phyloP scores from a whole-genome alignment of 495 filamentous ascomycete genomes.

The Penicillium salamii region DNA sequence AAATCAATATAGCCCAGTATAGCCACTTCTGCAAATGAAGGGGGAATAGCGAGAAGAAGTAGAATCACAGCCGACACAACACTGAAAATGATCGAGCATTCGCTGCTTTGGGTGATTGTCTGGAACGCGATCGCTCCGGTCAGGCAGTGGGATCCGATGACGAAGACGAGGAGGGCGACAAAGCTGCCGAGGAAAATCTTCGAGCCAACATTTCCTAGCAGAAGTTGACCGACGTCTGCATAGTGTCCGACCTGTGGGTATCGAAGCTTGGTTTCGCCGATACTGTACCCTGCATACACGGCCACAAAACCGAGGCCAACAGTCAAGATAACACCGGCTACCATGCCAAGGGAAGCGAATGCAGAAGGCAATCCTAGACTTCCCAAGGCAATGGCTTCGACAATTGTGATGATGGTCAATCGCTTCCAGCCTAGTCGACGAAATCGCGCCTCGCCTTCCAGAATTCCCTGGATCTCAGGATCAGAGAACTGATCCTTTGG shows the following conservation, averaged over 20 bases:
- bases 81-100: constrained; percentile 61
- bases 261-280: constrained; percentile 64
- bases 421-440: constrained; percentile 32
- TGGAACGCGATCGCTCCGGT: constrained; percentile 66
- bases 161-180: constrained; percentile 59
- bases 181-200: constrained; percentile 58
- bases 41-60: constrained; percentile 57
- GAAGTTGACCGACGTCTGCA: constrained; percentile 60
- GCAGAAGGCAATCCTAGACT: constrained; percentile 53
- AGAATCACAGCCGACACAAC: constrained; percentile 58
- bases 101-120: constrained; percentile 52
- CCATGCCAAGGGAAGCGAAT: constrained; percentile 60
- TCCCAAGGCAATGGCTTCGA: constrained; percentile 60
- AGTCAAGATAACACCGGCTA: constrained; percentile 47
- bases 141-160: constrained; percentile 66
- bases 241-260: constrained; percentile 64
- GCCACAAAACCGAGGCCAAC: constrained; percentile 61
- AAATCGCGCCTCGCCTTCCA: constrained; percentile 11
- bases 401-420: constrained; percentile 47
- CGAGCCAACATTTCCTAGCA: constrained; percentile 57
- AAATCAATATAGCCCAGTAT: constrained; percentile 60
- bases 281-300: constrained; percentile 65
- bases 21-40: constrained; percentile 50
- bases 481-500: constrained; percentile 3
- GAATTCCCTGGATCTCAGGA: not conserved